Evolutionary conservation across 164 flowering plant species (phyloP), one percentile per base, ranked within the genome.

Genomic region (Vitis cinerea): DNA sequence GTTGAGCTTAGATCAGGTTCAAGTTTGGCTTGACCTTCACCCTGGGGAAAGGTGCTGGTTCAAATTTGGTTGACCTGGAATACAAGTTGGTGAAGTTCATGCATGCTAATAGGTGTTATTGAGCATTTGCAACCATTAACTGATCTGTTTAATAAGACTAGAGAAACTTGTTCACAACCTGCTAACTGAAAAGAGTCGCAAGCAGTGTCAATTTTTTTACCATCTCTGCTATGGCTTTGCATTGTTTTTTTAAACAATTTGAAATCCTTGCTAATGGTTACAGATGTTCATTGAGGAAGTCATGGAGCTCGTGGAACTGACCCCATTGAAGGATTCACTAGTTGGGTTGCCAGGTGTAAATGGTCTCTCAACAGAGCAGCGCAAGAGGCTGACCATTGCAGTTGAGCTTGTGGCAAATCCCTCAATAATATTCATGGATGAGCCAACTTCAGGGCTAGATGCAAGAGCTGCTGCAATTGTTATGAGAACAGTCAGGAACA

Each of bases 381-480:
- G 90, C 3, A 87, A 87, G 65, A 82, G 90, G 73, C 70, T 87
- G 9, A 87, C 90, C 8, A 87, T 85, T 44, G 86, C 90, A 11
- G 90, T 87, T 23, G 90, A 87, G 78, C 82, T 85, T 1, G 88
- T 87, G 59, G 88, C 90, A 0, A 87, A 87, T 63, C 89, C 91
- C 0, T 87, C 91, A 11, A 84, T 87, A 29, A 85, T 87, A 55
- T 87, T 87, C 78, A 83, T 87, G 87, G 91, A 87, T 68, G 91
- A 87, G 67, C 91, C 91, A 65, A 87, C 91, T 12, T 85, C 91
- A 27, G 91, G 91, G 16, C 79, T 87, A 0, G 91, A 87, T 80
- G 91, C 91, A 5, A 77, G 91, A 75, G 90, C 90, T 59, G 90
- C 90, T 10, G 90, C 90, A 2, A 83, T 87, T 71, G 90, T 87